Evolutionary conservation across 1,284 basidiomycete species (phyloP), one percentile per base, ranked within the genome.

Genomic region (Marasmius tenuissimus): DNA sequence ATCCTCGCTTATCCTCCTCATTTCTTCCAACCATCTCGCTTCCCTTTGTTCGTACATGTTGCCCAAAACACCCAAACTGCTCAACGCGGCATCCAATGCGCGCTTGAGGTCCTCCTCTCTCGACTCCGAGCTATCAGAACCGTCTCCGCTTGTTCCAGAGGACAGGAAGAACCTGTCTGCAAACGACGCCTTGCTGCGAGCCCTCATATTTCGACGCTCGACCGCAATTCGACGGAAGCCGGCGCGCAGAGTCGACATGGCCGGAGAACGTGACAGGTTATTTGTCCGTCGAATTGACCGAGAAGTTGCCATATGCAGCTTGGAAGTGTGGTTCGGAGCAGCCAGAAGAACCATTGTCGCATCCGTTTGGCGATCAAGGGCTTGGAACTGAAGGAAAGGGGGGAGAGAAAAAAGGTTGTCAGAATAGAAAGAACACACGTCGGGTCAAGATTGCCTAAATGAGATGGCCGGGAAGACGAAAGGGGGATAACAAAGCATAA

Each of bases 301-400:
- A 11, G 90, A 92, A 1, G 82, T 83, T 35, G 90, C 71, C 2
- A 82, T 71, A 65, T 89, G 83, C 3, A 90, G 70, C 65, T 86
- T 87, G 16, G 80, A 84, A 9, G 85, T 80, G 69, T 92, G 88
- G 0, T 89, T 85, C 0, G 90, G 91, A 0, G 89, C 83, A 2
- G 90, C 89, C 20, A 93, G 76, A 0, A 93, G 73, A 35, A 92
- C 73, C 75, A 92, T 81, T 0, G 88, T 92, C 12, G 89, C 79
- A 67, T 92, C 91, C 4, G 91, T 93, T 73, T 92, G 88, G 54
- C 89, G 81, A 73, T 93, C 91, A 20, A 93, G 76, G 37, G 81
- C 81, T 74, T 90, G 88, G 81, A 93, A 88, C 90, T 92, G 68
- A 12, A 37, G 37, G 50, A 48, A 33, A 39, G 48, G 22, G 8